Evolutionary conservation across 202 grass and related monocot genomes (phyloP).

Genomic region (Carex arenaria): DNA sequence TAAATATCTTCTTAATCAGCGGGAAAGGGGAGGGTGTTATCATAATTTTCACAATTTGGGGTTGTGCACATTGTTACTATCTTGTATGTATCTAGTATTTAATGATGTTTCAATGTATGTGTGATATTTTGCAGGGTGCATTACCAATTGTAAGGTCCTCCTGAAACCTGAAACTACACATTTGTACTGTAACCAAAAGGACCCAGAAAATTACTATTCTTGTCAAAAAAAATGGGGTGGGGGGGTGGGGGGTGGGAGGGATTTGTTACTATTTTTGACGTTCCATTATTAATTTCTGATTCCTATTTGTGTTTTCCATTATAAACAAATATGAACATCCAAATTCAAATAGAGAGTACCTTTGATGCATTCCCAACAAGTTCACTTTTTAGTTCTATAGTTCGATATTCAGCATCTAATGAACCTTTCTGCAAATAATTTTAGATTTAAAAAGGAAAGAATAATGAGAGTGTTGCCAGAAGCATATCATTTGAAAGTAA

Average conservation of each 20-base stretch:
- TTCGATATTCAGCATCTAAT: conserved; percentile 60
- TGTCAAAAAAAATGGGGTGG: not conserved
- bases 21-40: not conserved
- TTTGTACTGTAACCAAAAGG: not conserved
- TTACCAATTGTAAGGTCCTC: not conserved
- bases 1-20: no score
- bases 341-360: conserved; percentile 34
- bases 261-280: not conserved
- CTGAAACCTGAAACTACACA: not conserved
- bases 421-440: conserved; percentile 65
- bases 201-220: not conserved
- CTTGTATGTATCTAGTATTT: not conserved
- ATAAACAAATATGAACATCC: not conserved
- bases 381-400: conserved; percentile 64
- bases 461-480: not conserved
- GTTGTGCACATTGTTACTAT: not conserved
- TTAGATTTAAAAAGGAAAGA: conserved; percentile 9
- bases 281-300: not conserved
- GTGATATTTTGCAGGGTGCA: not conserved
- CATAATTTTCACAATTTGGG: not conserved
- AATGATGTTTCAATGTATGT: not conserved
- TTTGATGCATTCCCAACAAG: conserved; percentile 79
- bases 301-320: not conserved
- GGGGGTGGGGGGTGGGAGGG: no score
- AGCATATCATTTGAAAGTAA: not conserved